These are phyloP conservation scores for Paramarasmius palmivorus DNA, from an alignment of 1,284 basidiomycete species.

Conservation along the genomic window DNA sequence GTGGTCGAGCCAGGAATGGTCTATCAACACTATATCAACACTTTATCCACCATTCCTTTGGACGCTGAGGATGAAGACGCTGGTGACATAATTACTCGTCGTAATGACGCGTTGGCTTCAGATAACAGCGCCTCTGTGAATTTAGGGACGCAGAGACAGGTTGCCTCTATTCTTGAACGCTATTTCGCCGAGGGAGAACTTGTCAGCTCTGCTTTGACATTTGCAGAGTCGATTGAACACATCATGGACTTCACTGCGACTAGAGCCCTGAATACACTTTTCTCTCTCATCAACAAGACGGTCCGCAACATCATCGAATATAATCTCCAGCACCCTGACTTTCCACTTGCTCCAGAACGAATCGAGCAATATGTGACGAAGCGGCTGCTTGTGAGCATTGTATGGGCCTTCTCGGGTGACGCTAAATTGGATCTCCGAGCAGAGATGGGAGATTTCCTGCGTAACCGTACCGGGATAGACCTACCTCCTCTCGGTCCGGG, in stretches of 20 bases:
- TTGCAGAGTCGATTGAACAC: conserved; percentile 85
- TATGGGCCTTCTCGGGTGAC: conserved; percentile 99
- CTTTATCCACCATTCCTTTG: conserved; percentile 76
- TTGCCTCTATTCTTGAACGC: conserved; percentile 76
- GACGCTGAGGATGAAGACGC: conserved; percentile 91
- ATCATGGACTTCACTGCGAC: conserved; percentile 98
- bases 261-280: conserved; percentile 92
- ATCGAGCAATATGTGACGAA: conserved; percentile 91
- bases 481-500: conserved; percentile 77
- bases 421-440: conserved; percentile 88
- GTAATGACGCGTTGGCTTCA: conserved; percentile 48
- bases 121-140: conserved; percentile 62
- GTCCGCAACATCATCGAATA: conserved; percentile 94
- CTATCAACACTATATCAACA: conserved; percentile 85
- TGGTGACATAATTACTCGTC: conserved; percentile 60
- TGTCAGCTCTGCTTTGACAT: conserved; percentile 77
- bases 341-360: conserved; percentile 83
- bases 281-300: conserved; percentile 97
- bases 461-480: conserved; percentile 87
- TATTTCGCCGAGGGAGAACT: conserved; percentile 86
- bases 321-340: conserved; percentile 93
- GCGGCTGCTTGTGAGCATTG: conserved; percentile 88
- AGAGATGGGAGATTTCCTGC: conserved; percentile 88
- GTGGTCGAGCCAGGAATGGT: conserved; percentile 92
- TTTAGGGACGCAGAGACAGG: conserved; percentile 78